Evolutionary conservation across 495 filamentous ascomycete genomes (phyloP).

Genomic region (Penicillium bialowiezense): DNA sequence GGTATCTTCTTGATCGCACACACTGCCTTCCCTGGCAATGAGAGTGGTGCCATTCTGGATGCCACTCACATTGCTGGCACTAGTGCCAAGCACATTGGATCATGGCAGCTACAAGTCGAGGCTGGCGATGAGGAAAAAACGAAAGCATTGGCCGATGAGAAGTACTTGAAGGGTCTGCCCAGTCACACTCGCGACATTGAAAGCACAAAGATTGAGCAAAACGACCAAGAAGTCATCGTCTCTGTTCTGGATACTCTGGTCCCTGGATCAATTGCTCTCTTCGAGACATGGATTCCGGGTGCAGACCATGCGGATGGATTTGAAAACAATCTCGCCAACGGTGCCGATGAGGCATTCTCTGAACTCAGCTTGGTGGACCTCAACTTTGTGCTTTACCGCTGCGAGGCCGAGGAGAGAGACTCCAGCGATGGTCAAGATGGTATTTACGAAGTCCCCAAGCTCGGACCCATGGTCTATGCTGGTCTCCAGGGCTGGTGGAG

Average conservation of each 20-base stretch:
- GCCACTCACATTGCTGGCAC: slow-evolving; percentile 74
- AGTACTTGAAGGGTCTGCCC: slow-evolving; percentile 73
- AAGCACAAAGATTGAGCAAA: slow-evolving; percentile 63
- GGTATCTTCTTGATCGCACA: slow-evolving; percentile 95
- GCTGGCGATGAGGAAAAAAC: slow-evolving; percentile 60
- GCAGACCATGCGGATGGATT: slow-evolving; percentile 76
- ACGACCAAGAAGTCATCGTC: slow-evolving; percentile 70
- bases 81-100: slow-evolving; percentile 74
- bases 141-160: slow-evolving; percentile 63
- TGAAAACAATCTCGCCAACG: slow-evolving; percentile 78
- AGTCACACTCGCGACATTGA: slow-evolving; percentile 72
- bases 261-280: slow-evolving; percentile 89
- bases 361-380: slow-evolving; percentile 73
- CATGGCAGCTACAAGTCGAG: slow-evolving; percentile 86
- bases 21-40: slow-evolving; percentile 87
- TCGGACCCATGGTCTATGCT: slow-evolving; percentile 87
- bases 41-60: slow-evolving; percentile 69
- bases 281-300: slow-evolving; percentile 90
- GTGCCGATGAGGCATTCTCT: slow-evolving; percentile 75
- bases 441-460: slow-evolving; percentile 77
- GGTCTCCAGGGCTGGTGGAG: slow-evolving; percentile 99
- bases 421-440: slow-evolving; percentile 77
- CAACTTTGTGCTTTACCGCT: slow-evolving; percentile 89
- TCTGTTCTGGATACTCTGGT: slow-evolving; percentile 78
- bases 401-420: slow-evolving; percentile 88